Conservation (phyloP, 768 basidiomycete species). For the Tricholoma sp. region DNA sequence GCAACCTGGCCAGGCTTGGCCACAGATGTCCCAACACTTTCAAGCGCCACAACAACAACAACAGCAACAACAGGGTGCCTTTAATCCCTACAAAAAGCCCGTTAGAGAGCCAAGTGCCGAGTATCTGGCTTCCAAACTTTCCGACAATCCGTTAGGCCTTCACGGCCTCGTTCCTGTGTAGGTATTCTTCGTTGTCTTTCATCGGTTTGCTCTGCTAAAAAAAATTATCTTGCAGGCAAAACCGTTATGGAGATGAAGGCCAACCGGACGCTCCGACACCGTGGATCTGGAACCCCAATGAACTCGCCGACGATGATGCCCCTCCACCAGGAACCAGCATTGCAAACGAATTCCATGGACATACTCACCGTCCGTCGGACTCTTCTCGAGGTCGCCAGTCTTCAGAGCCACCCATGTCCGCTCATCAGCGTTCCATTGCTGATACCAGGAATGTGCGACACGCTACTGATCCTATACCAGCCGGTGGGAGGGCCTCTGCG, state of each 20-base stretch:
- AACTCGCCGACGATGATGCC: conserved; percentile 30
- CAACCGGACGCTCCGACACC: conserved; percentile 40
- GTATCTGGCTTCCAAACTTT: conserved; percentile 55
- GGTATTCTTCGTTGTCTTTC: conserved; percentile 20
- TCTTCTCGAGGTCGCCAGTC: conserved; percentile 15
- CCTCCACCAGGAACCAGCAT: conserved; percentile 10
- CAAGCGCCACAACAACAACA: conserved; percentile 17
- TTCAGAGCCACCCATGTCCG: conserved; percentile 17
- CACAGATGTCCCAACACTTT: conserved; percentile 19
- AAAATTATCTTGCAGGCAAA: conserved; percentile 21
- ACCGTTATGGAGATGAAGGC: conserved; percentile 23
- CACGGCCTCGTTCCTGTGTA: conserved; percentile 62
- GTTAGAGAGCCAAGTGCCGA: conserved; percentile 58
- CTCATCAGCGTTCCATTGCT: background rate
- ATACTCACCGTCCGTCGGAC: conserved; percentile 7
- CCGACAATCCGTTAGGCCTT: conserved; percentile 61
- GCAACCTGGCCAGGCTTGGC: conserved; percentile 39
- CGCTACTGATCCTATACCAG: conserved; percentile 11
- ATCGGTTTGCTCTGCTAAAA: background rate
- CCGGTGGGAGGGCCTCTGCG: background rate
- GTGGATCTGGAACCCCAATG: conserved; percentile 68
- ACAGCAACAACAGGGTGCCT: conserved; percentile 19
- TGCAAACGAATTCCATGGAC: conserved; percentile 10
- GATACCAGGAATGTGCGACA: conserved; percentile 4
- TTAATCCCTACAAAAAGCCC: conserved; percentile 61